Base-by-base conservation (phyloP, 1,139 yeast genomes). In the Hyphopichia wangnamkhiaoensis region DNA sequence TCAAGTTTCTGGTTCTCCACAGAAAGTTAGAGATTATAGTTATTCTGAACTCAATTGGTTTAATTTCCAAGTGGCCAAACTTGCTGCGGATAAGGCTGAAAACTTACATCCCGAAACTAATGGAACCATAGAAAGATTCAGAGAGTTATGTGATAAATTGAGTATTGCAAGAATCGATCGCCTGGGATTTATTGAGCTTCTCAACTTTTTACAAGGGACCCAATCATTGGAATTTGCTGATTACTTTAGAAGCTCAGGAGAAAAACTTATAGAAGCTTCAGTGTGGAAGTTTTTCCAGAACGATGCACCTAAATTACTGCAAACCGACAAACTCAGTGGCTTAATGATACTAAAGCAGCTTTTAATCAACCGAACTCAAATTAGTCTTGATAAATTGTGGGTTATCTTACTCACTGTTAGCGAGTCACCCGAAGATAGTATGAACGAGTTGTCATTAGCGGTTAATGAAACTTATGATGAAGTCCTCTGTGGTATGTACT, bases 1-100 rank as follows among this genome's bases (percentile, higher is more conserved):
- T 9, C 44, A 43, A 27, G 47, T 42, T 5, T 40, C 50, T 7
- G 68, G 69, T 4, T 67, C 73, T 0, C 71, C 71, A 0, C 70
- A 63, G 34, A 65, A 64, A 38, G 58, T 54, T 1, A 49, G 49
- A 20, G 61, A 59, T 5, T 65, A 66, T 43, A 59, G 58, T 37
- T 67, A 65, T 37, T 45, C 61, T 1, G 73, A 68, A 19, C 44
- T 53, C 39, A 71, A 66, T 42, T 71, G 76, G 76, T 70, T 67
- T 48, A 69, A 67, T 41, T 67, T 61, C 36, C 71, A 67, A 47
- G 44, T 68, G 25, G 65, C 72, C 1, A 63, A 54, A 24, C 41
- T 37, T 12, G 35, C 37, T 5, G 45, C 31, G 4, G 38, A 36
- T 5, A 37, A 41, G 10, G 38, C 35, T 7, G 49, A 45, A 8